phyloP scores from a whole-genome alignment of 2,329 filamentous ascomycete genomes.

The Lojkania enalia region DNA sequence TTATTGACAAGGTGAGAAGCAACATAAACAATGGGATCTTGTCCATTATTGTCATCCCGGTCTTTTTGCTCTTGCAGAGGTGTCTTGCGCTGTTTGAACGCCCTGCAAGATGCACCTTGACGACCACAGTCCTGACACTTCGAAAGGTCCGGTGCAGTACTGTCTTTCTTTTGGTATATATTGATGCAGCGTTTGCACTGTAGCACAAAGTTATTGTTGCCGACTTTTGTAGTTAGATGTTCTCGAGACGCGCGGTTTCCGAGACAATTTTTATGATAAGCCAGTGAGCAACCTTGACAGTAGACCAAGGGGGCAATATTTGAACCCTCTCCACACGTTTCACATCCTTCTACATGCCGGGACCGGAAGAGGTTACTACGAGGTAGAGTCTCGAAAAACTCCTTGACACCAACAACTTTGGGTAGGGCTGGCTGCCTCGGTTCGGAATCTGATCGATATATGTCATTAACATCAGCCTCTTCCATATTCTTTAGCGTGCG shows the following conservation, averaged over 20 bases:
- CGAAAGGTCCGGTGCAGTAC: slow-evolving; percentile 68
- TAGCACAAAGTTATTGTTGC: slow-evolving; percentile 74
- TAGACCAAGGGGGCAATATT: slow-evolving; percentile 73
- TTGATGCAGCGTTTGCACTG: slow-evolving; percentile 88
- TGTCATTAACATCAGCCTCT: slow-evolving; percentile 64
- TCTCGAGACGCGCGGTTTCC: slow-evolving; percentile 73
- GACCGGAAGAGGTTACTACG: slow-evolving; percentile 67
- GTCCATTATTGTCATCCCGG: slow-evolving; percentile 74
- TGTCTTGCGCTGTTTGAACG: slow-evolving; percentile 74
- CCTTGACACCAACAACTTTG: slow-evolving; percentile 65
- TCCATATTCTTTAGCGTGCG: slow-evolving; percentile 53
- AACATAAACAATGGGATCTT: slow-evolving; percentile 74
- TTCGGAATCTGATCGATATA: slow-evolving; percentile 52
- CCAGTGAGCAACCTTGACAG: slow-evolving; percentile 86
- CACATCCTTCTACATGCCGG: slow-evolving; percentile 72
- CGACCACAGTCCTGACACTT: slow-evolving; percentile 71
- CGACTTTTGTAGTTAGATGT: slow-evolving; percentile 88
- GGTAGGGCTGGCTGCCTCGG: slow-evolving; percentile 46
- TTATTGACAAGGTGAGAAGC: slow-evolving; percentile 71
- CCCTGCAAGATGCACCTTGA: slow-evolving; percentile 68
- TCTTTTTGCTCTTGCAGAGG: slow-evolving; percentile 81
- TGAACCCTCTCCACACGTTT: slow-evolving; percentile 66
- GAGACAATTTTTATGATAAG: slow-evolving; percentile 83
- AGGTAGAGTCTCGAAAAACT: slow-evolving; percentile 69
- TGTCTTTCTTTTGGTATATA: slow-evolving; percentile 68